phyloP scores from a whole-genome alignment of 2,329 filamentous ascomycete genomes.

The Coniochaeta ligniaria region DNA sequence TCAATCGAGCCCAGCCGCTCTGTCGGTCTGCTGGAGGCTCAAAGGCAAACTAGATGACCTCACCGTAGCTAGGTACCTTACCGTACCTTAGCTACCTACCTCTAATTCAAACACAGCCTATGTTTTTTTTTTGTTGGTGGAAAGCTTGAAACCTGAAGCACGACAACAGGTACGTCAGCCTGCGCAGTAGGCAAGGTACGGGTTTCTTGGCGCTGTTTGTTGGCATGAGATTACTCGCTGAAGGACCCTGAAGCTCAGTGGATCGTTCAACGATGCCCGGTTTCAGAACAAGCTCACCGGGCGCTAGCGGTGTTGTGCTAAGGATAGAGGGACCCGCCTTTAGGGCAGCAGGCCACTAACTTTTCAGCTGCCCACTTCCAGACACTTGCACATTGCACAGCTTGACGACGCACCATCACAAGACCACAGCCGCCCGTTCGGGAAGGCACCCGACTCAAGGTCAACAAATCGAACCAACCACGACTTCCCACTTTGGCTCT shows the following conservation, averaged over 20 bases:
- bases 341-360: not conserved
- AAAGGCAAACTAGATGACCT: not conserved
- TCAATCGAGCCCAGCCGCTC: no score
- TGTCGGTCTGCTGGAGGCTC: no score
- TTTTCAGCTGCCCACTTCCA: not conserved
- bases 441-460: not conserved
- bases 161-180: not conserved
- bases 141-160: not conserved
- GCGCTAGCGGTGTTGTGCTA: not conserved
- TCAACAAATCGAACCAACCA: not conserved
- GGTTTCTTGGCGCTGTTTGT: not conserved
- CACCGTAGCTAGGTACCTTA: no score
- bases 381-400: not conserved
- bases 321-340: not conserved
- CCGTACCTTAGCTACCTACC: no score
- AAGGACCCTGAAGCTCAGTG: not conserved
- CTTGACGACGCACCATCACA: not conserved
- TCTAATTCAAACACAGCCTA: no score
- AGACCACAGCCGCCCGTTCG: no score
- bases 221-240: not conserved
- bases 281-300: not conserved
- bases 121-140: no score
- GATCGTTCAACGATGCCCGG: not conserved
- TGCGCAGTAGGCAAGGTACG: not conserved
- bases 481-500: not conserved